These are phyloP conservation scores for Pulchroboletus neoregius DNA, from an alignment of 1,284 basidiomycete genomes.

Conservation along the genomic window DNA sequence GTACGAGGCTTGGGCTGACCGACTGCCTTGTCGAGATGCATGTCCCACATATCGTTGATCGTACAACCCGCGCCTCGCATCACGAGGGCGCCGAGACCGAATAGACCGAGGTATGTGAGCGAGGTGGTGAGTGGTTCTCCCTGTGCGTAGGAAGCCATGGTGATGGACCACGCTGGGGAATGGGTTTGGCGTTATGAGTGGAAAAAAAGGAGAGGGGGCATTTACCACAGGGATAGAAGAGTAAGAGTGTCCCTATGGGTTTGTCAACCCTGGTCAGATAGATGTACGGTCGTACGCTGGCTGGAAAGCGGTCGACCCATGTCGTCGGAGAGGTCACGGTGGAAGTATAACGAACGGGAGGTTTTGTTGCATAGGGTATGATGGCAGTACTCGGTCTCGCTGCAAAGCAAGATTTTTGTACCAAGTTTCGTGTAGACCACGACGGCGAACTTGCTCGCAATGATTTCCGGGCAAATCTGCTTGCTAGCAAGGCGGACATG, in stretches of 20 bases:
- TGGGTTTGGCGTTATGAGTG: no score
- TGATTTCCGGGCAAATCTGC: constrained; percentile 2
- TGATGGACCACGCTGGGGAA: constrained; percentile 86
- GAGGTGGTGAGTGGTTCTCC: constrained; percentile 64
- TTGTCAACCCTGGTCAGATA: constrained; percentile 90
- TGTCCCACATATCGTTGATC: constrained; percentile 99
- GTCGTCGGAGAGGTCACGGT: constrained; percentile 33
- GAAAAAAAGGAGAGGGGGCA: background rate
- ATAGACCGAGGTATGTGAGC: constrained; percentile 75
- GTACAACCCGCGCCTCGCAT: constrained; percentile 99
- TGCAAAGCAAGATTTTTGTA: background rate
- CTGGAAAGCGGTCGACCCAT: constrained; percentile 69
- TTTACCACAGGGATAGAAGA: constrained; percentile 90
- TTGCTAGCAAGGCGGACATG: constrained; percentile 19
- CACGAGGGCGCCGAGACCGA: constrained; percentile 86
- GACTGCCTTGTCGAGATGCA: constrained; percentile 85
- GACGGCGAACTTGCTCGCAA: background rate
- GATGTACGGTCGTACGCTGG: constrained; percentile 69
- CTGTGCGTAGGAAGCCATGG: constrained; percentile 84
- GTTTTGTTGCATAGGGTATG: background rate
- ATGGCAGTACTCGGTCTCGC: background rate
- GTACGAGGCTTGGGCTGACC: constrained; percentile 51
- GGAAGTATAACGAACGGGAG: constrained; percentile 18
- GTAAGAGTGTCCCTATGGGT: constrained; percentile 87
- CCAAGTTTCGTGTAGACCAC: constrained; percentile 1